Base-by-base conservation (phyloP, 2,329 filamentous ascomycete species). In the Emergomyces orientalis region DNA sequence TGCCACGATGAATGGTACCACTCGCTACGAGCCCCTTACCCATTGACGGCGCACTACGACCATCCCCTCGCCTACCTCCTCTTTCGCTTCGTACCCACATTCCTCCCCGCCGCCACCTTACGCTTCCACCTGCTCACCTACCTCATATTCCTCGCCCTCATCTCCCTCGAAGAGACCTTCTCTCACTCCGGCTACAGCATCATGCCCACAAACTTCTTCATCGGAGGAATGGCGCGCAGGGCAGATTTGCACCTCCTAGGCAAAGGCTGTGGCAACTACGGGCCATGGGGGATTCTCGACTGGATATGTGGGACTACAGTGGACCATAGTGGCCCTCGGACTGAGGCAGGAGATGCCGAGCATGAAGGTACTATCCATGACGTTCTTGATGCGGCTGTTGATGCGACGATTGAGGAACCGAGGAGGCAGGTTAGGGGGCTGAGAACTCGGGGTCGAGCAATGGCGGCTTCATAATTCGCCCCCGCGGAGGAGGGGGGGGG, bases 91-190 rank as follows among this genome's bases (percentile, higher is more conserved):
- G 62, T 86, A 32, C 84, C 84, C 1, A 78, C 82, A 6, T 85
- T 84, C 68, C 67, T 82, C 1, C 82, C 84, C 1, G 83, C 83
- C 1, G 74, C 82, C 43, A 65, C 82, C 22, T 80, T 84, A 69
- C 82, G 84, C 63, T 84, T 85, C 74, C 84, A 86, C 71, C 79
- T 86, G 60, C 74, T 86, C 63, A 85, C 83, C 3, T 86, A 82
- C 73, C 75, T 85, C 49, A 66, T 85, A 34, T 81, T 85, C 63
- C 71, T 84, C 22, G 74, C 77, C 0, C 63, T 84, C 27, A 75
- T 83, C 63, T 84, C 82, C n/a, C 70, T 86, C 0, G 83, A 86
- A 67, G 84, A 86, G 64, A 79, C 83, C 0, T 84, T 86, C 66
- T 79, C 82, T 1, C 84, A 82, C 70, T 85, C 81, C 1, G 84